phyloP scores from a whole-genome alignment of 805 yeast species.

The Ogataea nonfermentans region DNA sequence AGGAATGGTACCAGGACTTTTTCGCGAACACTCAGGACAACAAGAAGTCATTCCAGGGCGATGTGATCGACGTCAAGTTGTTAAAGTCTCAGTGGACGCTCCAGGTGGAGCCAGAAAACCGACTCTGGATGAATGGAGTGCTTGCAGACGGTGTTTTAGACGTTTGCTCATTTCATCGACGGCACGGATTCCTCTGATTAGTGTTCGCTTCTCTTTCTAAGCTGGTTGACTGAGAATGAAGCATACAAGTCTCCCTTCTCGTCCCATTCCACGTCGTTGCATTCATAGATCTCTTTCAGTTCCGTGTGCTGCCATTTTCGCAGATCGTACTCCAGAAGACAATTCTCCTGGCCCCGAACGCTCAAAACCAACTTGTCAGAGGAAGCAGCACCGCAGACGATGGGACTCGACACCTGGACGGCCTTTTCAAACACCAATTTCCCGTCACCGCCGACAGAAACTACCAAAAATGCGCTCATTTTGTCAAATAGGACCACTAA shows the following conservation, averaged over 20 bases:
- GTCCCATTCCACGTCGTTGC: constrained; percentile 35
- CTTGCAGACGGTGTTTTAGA: constrained; percentile 31
- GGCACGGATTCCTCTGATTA: constrained; percentile 33
- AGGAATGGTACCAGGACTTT: constrained; percentile 29
- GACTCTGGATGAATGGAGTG: constrained; percentile 29
- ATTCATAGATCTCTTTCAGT: constrained; percentile 34
- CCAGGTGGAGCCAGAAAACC: constrained; percentile 17
- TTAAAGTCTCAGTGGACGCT: constrained; percentile 44
- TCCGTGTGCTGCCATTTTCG: constrained; percentile 22
- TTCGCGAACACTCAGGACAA: constrained; percentile 2
- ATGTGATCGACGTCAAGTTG: constrained; percentile 43
- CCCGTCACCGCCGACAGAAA: constrained; percentile 33
- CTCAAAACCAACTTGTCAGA: constrained; percentile 26
- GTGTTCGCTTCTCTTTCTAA: constrained; percentile 68
- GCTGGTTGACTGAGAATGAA: constrained; percentile 48
- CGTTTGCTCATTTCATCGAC: constrained; percentile 21
- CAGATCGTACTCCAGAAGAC: constrained; percentile 25
- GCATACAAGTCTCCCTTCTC: constrained; percentile 46
- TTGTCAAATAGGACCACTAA: constrained; percentile 49
- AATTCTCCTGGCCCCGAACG: constrained; percentile 23
- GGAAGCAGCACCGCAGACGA: constrained; percentile 28
- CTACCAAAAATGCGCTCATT: constrained; percentile 41
- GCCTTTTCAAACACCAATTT: constrained; percentile 34
- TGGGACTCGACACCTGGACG: constrained; percentile 27
- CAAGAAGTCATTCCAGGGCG: constrained; percentile 26